Evolutionary conservation across 2,329 filamentous ascomycete species (phyloP).

Genomic region (Phialophora macrospora): DNA sequence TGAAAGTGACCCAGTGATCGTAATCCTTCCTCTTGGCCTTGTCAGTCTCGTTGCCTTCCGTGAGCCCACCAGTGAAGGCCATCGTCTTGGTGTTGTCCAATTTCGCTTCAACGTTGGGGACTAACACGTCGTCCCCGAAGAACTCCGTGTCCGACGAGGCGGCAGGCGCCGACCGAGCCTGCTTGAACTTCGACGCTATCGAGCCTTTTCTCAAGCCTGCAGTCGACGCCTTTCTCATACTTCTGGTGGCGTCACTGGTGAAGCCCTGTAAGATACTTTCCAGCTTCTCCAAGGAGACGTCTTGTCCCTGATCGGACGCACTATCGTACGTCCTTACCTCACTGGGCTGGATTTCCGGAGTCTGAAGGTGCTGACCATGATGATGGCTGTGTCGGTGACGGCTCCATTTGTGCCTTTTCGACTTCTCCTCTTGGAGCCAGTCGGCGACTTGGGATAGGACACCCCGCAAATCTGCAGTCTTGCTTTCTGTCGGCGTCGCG

Average conservation of each 20-base stretch:
- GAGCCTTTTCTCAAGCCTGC: conserved; percentile 51
- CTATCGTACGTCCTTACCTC: conserved; percentile 17
- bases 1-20: conserved; percentile 83
- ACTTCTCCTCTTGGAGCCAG: conserved; percentile 82
- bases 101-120: conserved; percentile 80
- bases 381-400: conserved; percentile 50
- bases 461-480: conserved; percentile 34
- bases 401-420: conserved; percentile 65
- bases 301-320: conserved; percentile 17
- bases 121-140: conserved; percentile 74
- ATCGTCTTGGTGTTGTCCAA: conserved; percentile 91
- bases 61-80: conserved; percentile 68
- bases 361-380: conserved; percentile 45
- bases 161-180: conserved; percentile 52
- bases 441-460: conserved; percentile 75
- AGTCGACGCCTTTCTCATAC: conserved; percentile 37
- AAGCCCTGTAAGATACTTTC: conserved; percentile 68
- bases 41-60: conserved; percentile 53
- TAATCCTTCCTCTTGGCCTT: conserved; percentile 67
- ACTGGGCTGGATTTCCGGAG: conserved; percentile 29
- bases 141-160: conserved; percentile 85
- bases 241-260: conserved; percentile 42
- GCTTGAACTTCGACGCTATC: conserved; percentile 47
- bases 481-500: conserved; percentile 29
- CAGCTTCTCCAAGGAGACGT: conserved; percentile 74